These are phyloP conservation scores for Teratosphaeriaceae sp. DNA, from an alignment of 2,329 filamentous ascomycete genomes.

Conservation along the genomic window DNA sequence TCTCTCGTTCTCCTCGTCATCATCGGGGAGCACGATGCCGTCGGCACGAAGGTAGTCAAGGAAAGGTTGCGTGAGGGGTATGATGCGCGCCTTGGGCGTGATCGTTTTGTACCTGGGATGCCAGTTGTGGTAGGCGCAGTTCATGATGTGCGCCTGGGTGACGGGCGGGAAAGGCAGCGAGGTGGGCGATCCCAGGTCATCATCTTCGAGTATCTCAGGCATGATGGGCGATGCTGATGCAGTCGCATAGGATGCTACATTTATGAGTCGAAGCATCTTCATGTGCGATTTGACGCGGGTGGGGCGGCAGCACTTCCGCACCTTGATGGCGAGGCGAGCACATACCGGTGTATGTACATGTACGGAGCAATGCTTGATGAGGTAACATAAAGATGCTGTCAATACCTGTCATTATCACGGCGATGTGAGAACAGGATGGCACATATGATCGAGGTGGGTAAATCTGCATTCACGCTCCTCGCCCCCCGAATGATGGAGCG, in stretches of 20 bases:
- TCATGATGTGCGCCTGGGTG: conserved; percentile 77
- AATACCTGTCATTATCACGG: no score
- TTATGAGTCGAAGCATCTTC: no score
- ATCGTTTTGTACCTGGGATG: conserved; percentile 75
- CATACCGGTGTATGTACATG: no score
- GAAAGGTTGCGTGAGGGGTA: conserved; percentile 69
- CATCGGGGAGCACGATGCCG: conserved; percentile 79
- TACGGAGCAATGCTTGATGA: no score
- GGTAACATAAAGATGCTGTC: no score
- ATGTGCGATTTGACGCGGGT: no score
- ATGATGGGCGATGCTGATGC: conserved; percentile 10
- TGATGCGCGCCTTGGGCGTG: conserved; percentile 78
- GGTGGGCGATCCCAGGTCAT: conserved; percentile 5
- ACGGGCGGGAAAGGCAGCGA: conserved; percentile 71
- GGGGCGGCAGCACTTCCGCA: no score
- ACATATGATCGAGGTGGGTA: conserved; percentile 12
- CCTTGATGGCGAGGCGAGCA: no score
- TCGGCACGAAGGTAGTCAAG: conserved; percentile 84
- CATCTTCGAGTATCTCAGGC: conserved; percentile 14
- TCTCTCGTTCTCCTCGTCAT: conserved; percentile 44
- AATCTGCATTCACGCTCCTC: conserved; percentile 11
- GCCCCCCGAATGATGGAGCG: neutral
- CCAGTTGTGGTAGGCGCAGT: conserved; percentile 94
- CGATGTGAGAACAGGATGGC: no score
- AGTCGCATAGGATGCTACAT: no score